Evolutionary conservation across 768 basidiomycete species (phyloP), one percentile per base, ranked within the genome.

Genomic region (Rhizopogon vinicolor): DNA sequence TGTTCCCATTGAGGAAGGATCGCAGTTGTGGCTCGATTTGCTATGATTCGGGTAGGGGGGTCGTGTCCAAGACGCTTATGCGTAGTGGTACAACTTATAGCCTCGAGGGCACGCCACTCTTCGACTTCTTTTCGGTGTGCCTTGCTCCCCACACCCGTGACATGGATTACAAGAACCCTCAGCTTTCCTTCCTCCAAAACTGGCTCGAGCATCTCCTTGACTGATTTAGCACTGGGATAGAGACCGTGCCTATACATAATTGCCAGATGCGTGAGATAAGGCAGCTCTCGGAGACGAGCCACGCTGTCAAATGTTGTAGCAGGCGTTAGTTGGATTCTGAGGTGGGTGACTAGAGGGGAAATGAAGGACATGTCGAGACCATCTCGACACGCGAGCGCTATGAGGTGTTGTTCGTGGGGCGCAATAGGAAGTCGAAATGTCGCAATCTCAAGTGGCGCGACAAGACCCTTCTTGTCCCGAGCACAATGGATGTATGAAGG

Each of bases 371-470:
- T 60, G 56, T 73, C 69, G 62, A 73, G 65, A 3, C 73, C 70
- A 57, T 73, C 72, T 43, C 73, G 67, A 52, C 72, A 72, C 5
- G 73, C 60, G 2, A 69, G 45, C 0, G 70, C 67, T 41, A 73
- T 61, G 12, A 75, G 62, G 55, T 74, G 70, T 43, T 71, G 71
- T 54, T 72, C 72, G 41, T 53, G 58, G 8, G 68, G 62, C 29
- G 52, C 18, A 19, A 56, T 53, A 12, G 29, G 49, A 44, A 57
- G 49, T 33, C 22, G 44, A 53, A 25, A 51, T 19, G 18, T 13
- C 31, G 49, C 45, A 44, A 44, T 39, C 28, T 43, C 43, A n/a
- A 39, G 37, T 50, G 46, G 19, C 7, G 46, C 41, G 28, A 44
- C 22, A 29, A 41, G 29, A 28, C 8, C 19, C 7, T 41, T 44